Evolutionary conservation across 768 basidiomycete genomes (phyloP), one percentile per base, ranked within the genome.

Genomic region (Pleurotus eryngii): DNA sequence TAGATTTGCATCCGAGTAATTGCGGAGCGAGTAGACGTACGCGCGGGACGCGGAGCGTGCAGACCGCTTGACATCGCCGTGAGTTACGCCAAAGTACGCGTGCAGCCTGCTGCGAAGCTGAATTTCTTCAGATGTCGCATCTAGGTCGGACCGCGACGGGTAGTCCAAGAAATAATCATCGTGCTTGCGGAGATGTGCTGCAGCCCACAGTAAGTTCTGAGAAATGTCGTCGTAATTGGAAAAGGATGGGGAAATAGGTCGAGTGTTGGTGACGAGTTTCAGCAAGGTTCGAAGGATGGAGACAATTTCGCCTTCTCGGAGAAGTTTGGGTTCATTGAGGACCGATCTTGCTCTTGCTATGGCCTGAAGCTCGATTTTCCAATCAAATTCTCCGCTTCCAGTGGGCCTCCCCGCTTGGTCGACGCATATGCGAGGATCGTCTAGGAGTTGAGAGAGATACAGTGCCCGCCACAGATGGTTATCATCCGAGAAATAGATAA

Each of bases 361-460:
- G 8, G 75, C 69, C 60, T 87, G 82, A 1, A 90, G 64, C 38
- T 78, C 75, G 3, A 56, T 60, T 62, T 70, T 80, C 88, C 88
- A 90, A 58, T 80, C 70, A 5, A 83, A 65, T 3, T 68, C 18
- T 3, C 27, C 61, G 17, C 59, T 58, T 9, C 30, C 30, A 30
- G 11, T 11, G 62, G 68, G 67, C 1, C 24, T 47, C 3, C 76
- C 76, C 18, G 66, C 62, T 9, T 70, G 68, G 2, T 74, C 75
- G 4, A 81, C 63, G 46, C 83, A 79, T n/a, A 55, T 51, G 7
- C 83, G 72, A 1, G 83, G 87, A 62, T 90, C 86, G 58, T 90
- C 89, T 56, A 88, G 76, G 0, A 80, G 75, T 56, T 83, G 80
- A 0, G 69, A 62, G 43, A 91, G 83, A 67, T 89, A 91, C 4